Percentiles rank a stretch among this genome's conserved stretches.
These are phyloP conservation scores for Colletotrichum endophyticum DNA, from an alignment of 2,329 filamentous ascomycete species.

Conservation along the genomic window DNA sequence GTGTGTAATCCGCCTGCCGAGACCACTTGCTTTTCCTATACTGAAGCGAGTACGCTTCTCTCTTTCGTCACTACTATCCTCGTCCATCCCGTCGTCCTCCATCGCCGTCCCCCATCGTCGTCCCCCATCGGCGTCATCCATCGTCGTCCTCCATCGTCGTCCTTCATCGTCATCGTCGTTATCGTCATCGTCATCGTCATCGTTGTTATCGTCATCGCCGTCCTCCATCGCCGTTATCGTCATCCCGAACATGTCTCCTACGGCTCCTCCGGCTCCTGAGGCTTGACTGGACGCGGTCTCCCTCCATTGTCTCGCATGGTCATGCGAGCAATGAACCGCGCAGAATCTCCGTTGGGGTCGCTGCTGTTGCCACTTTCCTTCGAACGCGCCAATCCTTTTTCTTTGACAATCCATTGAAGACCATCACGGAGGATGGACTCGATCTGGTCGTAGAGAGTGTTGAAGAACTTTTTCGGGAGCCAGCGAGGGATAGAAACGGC, in stretches of 20 bases:
- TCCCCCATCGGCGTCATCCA: fast-evolving
- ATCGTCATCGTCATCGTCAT: too few relatives aligned
- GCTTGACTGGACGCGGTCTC: not conserved
- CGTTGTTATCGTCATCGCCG: too few relatives aligned
- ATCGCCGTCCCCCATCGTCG: not conserved
- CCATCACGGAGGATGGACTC: not conserved
- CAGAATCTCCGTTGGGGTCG: not conserved
- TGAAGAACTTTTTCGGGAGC: not conserved
- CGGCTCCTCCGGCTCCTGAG: not conserved
- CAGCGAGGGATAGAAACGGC: not conserved
- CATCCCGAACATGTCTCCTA: not conserved
- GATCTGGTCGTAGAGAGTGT: not conserved
- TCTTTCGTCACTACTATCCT: not conserved
- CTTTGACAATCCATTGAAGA: not conserved
- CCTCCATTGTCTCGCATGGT: too few relatives aligned
- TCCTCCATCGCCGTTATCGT: not conserved
- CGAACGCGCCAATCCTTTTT: not conserved
- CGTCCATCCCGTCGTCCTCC: too few relatives aligned
- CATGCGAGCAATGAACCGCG: not conserved
- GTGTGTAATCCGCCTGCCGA: not conserved
- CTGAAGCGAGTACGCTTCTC: not conserved
- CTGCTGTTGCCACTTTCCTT: not conserved
- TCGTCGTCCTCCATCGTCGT: too few relatives aligned
- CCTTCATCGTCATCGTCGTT: too few relatives aligned
- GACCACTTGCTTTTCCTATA: not conserved